phyloP scores from a whole-genome alignment of 805 yeast species.

The Candida quercuum region DNA sequence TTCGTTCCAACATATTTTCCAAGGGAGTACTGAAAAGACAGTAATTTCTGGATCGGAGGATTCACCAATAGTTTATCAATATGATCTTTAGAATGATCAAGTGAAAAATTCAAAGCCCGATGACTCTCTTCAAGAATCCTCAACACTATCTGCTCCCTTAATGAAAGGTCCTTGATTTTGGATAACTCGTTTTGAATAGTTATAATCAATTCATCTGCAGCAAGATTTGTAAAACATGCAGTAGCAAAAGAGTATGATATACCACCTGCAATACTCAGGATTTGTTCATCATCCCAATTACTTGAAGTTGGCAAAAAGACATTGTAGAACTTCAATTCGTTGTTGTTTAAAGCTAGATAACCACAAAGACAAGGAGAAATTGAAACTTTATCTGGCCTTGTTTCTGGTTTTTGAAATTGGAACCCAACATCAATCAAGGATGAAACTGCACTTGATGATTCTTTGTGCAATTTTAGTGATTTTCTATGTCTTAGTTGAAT shows the following conservation, averaged over 20 bases:
- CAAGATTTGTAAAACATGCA: constrained; percentile 61
- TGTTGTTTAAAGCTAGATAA: constrained; percentile 26
- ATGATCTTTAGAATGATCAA: constrained; percentile 67
- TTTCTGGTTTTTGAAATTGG: constrained; percentile 33
- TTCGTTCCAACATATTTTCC: constrained; percentile 36
- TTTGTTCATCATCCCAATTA: constrained; percentile 10
- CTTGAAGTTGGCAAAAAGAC: neutral
- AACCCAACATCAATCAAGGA: constrained; percentile 52
- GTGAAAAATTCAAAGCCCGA: constrained; percentile 64
- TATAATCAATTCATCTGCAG: constrained; percentile 65
- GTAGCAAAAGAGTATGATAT: constrained; percentile 64
- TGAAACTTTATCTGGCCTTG: constrained; percentile 30
- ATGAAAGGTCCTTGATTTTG: constrained; percentile 17
- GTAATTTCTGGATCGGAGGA: constrained; percentile 70
- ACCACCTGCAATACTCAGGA: constrained; percentile 41
- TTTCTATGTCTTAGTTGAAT: constrained; percentile 41
- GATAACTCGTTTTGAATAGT: constrained; percentile 46
- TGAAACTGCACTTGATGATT: constrained; percentile 30
- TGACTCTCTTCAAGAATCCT: constrained; percentile 62
- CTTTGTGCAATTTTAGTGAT: constrained; percentile 18
- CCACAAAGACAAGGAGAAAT: constrained; percentile 50
- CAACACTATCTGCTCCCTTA: constrained; percentile 30
- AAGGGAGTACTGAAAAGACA: constrained; percentile 62
- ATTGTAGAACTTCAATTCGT: constrained; percentile 11
- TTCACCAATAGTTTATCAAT: constrained; percentile 70